A percentile compares a stretch with the other conserved stretches of the same genome.
Conservation (phyloP, 2,329 filamentous ascomycete species). For the Botrytis pseudocinerea region DNA sequence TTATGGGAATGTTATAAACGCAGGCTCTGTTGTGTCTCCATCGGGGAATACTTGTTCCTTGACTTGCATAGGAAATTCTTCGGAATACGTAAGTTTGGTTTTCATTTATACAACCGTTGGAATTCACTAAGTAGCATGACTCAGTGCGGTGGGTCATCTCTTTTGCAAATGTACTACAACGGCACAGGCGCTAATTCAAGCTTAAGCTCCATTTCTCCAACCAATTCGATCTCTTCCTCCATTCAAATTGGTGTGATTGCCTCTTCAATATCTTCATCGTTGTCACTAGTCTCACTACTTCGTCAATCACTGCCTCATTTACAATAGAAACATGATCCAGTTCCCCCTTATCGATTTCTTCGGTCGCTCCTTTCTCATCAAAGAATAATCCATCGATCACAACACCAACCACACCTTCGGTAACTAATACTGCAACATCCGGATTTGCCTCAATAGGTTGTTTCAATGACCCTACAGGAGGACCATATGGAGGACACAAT, state of each 20-base stretch:
- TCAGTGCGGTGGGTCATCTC: slow-evolving; percentile 33
- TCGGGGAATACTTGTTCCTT: slow-evolving; percentile 4
- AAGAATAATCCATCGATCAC: slow-evolving; percentile 6
- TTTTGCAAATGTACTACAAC: slow-evolving; percentile 30
- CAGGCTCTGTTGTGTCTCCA: slow-evolving; percentile 28
- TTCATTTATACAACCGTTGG: not conserved
- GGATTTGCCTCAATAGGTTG: slow-evolving; percentile 41
- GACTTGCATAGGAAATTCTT: slow-evolving; percentile 4
- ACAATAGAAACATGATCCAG: not conserved
- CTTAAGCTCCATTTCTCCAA: slow-evolving; percentile 13
- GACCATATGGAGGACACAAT: slow-evolving; percentile 36
- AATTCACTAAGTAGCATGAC: not conserved
- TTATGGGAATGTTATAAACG: slow-evolving; percentile 34
- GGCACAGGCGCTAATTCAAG: not conserved
- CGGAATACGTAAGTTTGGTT: not conserved
- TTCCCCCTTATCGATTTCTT: not conserved
- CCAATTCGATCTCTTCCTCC: not conserved
- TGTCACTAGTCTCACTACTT: not conserved
- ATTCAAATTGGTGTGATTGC: not conserved
- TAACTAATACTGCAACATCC: slow-evolving; percentile 29
- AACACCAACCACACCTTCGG: slow-evolving; percentile 19
- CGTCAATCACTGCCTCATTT: not conserved
- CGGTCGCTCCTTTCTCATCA: slow-evolving; percentile 11
- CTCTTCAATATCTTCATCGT: not conserved
- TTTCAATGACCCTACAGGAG: slow-evolving; percentile 34